Evolutionary conservation across 2,329 filamentous ascomycete genomes (phyloP), one percentile per base, ranked within the genome.

Genomic region (Orbilia brochopaga): DNA sequence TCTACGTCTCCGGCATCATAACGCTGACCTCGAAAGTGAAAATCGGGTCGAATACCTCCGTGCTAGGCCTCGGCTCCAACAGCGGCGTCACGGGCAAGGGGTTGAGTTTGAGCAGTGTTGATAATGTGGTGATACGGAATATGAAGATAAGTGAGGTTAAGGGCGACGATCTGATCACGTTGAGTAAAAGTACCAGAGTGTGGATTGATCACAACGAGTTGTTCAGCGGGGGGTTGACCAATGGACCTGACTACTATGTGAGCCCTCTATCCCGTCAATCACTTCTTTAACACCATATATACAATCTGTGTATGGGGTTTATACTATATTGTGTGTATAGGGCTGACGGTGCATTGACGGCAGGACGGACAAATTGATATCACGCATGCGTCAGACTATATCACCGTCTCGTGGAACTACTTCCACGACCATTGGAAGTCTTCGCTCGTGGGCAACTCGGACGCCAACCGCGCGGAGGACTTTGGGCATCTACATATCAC

Each of bases 391-490:
- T 80, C 80, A 0, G 81, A 83, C 77, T 83, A 78, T 76, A 77
- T 83, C 65, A 83, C 82, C 0, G 77, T 83, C 1, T 82, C 80
- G 0, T 82, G 81, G 80, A 83, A 83, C 77, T 82, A 82, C 74
- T 82, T 83, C 79, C 82, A 83, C 69, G 80, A 82, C 73, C 81
- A 82, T 76, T 83, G 81, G 79, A 83, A 82, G 74, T 35, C 82
- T 15, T 84, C 83, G 0, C 80, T 87, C 5, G 81, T 87, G 58
- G 86, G 85, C 15, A 85, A 88, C 82, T 84, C 82, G 40, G 84
- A 88, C 81, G 81, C 73, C 79, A 87, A 87, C 80, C 79, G 74
- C 35, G 79, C 76, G 50, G 83, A 87, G 74, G 87, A 89, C 79
- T 84, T 77, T 5, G 87, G 86, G 74, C 82, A 81, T 56, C 79